Base-by-base conservation (phyloP, 2,329 filamentous ascomycete species). In the Talaromyces sp. region DNA sequence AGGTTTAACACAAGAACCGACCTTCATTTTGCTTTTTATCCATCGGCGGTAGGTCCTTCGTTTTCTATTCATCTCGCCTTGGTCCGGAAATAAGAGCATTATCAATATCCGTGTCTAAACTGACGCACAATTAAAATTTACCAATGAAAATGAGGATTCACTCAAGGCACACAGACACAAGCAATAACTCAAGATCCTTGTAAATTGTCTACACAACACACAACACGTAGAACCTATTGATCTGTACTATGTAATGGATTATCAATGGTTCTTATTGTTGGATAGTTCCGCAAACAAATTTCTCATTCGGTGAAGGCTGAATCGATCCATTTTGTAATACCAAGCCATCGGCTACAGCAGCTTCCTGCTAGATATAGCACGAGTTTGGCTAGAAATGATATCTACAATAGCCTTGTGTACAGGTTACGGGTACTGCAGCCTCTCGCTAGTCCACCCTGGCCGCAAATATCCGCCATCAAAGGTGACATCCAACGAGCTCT, bases 401-500 rank as follows among this genome's bases (percentile, higher is more conserved):
- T 43, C 6, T 43, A 43, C 40, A 7, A 19, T 19, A 15, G 8
- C n/a, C n/a, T 6, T 22, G 45, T 25, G 15, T 49, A 51, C 6
- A 29, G 47, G 25, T 25, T 58, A 77, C 11, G 70, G 77, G 70
- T 79, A 84, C 13, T 74, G 69, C 47, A 78, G 53, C 45, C 74
- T 67, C 62, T 70, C 68, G 56, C 78, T 71, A 3, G 68, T 76
- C 86, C 86, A 88, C 0, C 74, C 79, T 0, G 86, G 84, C 59
- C 84, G 77, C 67, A 88, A 71, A 64, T 82, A 80, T 34, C 74
- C 75, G 0, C 75, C 77, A 25, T 85, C 80, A 67, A 86, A 84
- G 7, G 72, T 75, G 61, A 84, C 80, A 67, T 83, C 79, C 69
- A 85, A 85, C 38, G 83, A 83, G 45, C 82, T 85, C 19, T 81